A percentile compares a stretch with the other conserved stretches of the same genome.
Conservation (phyloP, 148 eudicot species). For the Rhododendron griersonianum region DNA sequence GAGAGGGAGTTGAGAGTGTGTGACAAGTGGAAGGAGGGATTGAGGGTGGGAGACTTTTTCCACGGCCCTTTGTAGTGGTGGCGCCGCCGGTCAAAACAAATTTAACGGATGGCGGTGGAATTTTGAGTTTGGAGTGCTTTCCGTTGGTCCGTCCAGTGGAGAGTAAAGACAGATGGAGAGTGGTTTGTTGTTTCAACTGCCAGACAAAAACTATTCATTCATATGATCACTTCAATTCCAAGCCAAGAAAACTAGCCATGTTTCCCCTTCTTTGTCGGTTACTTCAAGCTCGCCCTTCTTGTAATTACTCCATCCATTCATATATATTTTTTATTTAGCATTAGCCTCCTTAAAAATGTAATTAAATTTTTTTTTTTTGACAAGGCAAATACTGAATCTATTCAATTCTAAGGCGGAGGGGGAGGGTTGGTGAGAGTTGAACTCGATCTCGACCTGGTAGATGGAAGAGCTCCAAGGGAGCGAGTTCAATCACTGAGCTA, state of each 20-base stretch:
- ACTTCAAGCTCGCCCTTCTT: background rate
- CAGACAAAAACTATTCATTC: background rate
- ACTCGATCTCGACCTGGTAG: too few species aligned
- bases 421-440: too few species aligned
- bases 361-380: too few species aligned
- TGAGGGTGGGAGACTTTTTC: constrained; percentile 42
- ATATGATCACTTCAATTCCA: constrained; percentile 32
- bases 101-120: background rate
- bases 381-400: too few species aligned
- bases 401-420: too few species aligned
- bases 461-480: too few species aligned
- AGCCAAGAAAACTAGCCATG: constrained; percentile 20
- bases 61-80: constrained; percentile 3
- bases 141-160: constrained; percentile 39
- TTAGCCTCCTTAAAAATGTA: too few species aligned
- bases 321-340: background rate
- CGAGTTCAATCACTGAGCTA: too few species aligned
- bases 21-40: constrained; percentile 73
- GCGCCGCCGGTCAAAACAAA: constrained; percentile 12
- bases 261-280: background rate
- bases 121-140: constrained; percentile 33
- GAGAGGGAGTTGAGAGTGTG: constrained; percentile 40
- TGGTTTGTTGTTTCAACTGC: constrained; percentile 11
- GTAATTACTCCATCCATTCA: background rate
- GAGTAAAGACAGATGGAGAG: background rate